A percentile compares a stretch with the other conserved stretches of the same genome.
Conservation (phyloP, 257 asterid genomes). For the Lantana camara region DNA sequence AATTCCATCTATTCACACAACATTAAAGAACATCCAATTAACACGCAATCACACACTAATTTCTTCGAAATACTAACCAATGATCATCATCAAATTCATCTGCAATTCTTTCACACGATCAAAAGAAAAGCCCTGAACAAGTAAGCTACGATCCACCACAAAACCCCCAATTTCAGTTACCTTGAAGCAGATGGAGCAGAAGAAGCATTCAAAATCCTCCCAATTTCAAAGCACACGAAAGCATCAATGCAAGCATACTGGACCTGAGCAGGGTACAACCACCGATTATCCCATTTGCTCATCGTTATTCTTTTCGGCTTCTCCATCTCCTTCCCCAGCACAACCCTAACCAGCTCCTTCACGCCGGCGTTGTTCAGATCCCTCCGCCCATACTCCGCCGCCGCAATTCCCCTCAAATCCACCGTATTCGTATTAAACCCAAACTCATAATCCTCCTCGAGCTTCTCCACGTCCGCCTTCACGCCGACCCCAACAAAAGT, state of each 20-base stretch:
- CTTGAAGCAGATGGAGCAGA: no score
- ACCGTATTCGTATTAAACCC: constrained; percentile 33
- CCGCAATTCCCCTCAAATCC: constrained; percentile 53
- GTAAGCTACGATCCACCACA: no score
- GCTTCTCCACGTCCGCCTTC: constrained; percentile 41
- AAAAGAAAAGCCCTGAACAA: no score
- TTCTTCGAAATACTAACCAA: no score
- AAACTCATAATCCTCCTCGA: constrained; percentile 43
- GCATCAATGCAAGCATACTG: constrained; percentile 61
- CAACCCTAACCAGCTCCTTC: constrained; percentile 38
- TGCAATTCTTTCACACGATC: no score
- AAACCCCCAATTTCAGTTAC: no score
- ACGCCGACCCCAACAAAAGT: constrained; percentile 58
- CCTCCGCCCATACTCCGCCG: constrained; percentile 22
- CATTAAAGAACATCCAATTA: no score
- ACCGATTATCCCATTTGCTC: constrained; percentile 54
- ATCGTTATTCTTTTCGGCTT: constrained; percentile 45
- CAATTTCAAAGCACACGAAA: constrained; percentile 45
- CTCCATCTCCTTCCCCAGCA: constrained; percentile 39
- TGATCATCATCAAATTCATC: no score
- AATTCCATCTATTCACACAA: no score
- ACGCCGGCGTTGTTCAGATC: constrained; percentile 37
- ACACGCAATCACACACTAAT: no score
- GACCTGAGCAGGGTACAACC: constrained; percentile 46
- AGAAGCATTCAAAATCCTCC: constrained; percentile 43